Conservation (phyloP, 2,329 filamentous ascomycete species). For the Ophiostoma triangulosporum region DNA sequence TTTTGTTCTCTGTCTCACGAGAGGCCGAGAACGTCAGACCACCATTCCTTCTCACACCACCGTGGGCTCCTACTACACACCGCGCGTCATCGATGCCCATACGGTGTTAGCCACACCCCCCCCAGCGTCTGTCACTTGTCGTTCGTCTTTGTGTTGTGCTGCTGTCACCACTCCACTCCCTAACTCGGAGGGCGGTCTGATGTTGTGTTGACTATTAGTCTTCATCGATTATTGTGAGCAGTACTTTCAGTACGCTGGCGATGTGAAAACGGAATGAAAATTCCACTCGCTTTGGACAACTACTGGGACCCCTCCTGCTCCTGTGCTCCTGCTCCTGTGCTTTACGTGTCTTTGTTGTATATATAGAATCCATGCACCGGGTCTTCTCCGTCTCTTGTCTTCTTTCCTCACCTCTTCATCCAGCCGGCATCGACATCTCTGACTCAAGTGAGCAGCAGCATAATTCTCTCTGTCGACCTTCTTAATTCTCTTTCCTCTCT, state of each 20-base stretch:
- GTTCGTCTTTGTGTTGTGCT: neutral
- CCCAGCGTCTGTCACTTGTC: neutral
- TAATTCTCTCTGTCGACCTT: neutral
- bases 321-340: neutral
- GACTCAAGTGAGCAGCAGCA: constrained; percentile 8
- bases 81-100: neutral
- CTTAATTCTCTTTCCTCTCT: neutral
- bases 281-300: neutral
- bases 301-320: neutral
- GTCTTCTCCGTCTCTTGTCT: neutral
- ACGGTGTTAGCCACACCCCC: neutral
- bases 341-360: neutral
- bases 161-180: too few species aligned
- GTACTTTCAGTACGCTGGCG: neutral
- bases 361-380: constrained; percentile 9
- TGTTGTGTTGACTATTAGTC: too few species aligned
- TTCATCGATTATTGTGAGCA: neutral
- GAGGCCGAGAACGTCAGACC: too few species aligned
- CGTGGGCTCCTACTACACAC: neutral
- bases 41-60: too few species aligned
- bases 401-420: neutral
- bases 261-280: constrained; percentile 1
- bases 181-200: too few species aligned
- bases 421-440: neutral
- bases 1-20: too few species aligned